Conservation (phyloP, 2,329 filamentous ascomycete genomes). For the Macrophomina tecta region DNA sequence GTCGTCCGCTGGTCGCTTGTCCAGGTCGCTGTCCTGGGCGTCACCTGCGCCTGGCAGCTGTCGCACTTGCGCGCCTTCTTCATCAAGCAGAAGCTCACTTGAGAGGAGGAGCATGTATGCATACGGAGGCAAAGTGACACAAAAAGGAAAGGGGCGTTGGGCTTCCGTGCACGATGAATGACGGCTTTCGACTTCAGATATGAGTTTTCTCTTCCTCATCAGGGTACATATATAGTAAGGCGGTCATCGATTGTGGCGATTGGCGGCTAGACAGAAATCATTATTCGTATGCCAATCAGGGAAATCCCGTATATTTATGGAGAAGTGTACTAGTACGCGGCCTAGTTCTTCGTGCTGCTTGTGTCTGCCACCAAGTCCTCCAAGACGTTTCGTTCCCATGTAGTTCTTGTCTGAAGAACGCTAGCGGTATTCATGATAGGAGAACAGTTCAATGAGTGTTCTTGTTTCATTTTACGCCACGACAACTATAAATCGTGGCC, state of each 20-base stretch:
- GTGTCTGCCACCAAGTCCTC: neutral
- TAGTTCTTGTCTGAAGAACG: too few relatives aligned
- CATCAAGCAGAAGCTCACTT: constrained; percentile 99
- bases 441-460: too few relatives aligned
- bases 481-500: too few relatives aligned
- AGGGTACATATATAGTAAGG: constrained; percentile 7
- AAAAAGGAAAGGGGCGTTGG: neutral
- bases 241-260: neutral
- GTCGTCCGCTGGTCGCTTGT: constrained; percentile 94
- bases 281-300: neutral
- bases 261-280: neutral
- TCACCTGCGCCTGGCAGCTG: constrained; percentile 95
- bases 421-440: too few relatives aligned
- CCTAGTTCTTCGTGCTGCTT: too few relatives aligned
- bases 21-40: constrained; percentile 81
- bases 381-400: too few relatives aligned
- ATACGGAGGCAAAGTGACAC: too few relatives aligned
- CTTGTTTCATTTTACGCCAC: too few relatives aligned
- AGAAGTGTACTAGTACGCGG: neutral
- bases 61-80: constrained; percentile 96
- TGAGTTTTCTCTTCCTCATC: neutral
- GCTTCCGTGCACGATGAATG: constrained; percentile 1
- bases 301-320: neutral
- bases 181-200: neutral
- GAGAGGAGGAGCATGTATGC: constrained; percentile 37